Conservation (phyloP, 2,329 filamentous ascomycete genomes). For the Colletotrichum sublineola region DNA sequence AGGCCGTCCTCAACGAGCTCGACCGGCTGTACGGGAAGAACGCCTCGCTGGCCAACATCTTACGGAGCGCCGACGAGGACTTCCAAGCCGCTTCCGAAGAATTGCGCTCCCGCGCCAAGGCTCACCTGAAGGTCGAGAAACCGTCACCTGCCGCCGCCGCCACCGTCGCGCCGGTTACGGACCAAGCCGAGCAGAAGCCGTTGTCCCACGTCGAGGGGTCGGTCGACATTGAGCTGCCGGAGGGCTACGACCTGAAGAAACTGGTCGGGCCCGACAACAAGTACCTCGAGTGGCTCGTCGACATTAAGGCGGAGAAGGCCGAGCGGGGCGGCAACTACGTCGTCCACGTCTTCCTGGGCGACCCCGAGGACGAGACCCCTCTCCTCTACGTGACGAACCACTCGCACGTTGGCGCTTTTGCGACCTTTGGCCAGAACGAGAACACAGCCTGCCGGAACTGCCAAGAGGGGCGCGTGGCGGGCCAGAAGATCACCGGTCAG, state of each 20-base stretch:
- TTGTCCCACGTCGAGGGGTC: not conserved
- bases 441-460: conserved; percentile 47
- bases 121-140: conserved; percentile 18
- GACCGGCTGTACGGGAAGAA: conserved; percentile 32
- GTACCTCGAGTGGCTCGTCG: conserved; percentile 66
- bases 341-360: conserved; percentile 67
- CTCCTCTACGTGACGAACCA: conserved; percentile 57
- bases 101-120: conserved; percentile 25
- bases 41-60: conserved; percentile 36
- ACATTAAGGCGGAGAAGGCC: conserved; percentile 65
- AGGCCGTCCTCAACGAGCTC: conserved; percentile 43
- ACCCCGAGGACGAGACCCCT: conserved; percentile 55
- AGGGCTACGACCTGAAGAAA: conserved; percentile 24
- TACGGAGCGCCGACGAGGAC: conserved; percentile 19
- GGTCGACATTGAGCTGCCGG: not conserved
- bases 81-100: conserved; percentile 19
- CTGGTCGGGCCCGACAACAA: conserved; percentile 45
- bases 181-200: conserved; percentile 6
- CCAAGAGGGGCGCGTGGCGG: conserved; percentile 40
- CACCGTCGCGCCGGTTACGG: not conserved
- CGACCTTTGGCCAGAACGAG: conserved; percentile 54
- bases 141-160: not conserved
- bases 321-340: conserved; percentile 64
- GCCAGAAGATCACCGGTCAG: conserved; percentile 45
- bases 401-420: conserved; percentile 62